Conservation (phyloP, 495 filamentous ascomycete species). For the Penicillium paxilli region DNA sequence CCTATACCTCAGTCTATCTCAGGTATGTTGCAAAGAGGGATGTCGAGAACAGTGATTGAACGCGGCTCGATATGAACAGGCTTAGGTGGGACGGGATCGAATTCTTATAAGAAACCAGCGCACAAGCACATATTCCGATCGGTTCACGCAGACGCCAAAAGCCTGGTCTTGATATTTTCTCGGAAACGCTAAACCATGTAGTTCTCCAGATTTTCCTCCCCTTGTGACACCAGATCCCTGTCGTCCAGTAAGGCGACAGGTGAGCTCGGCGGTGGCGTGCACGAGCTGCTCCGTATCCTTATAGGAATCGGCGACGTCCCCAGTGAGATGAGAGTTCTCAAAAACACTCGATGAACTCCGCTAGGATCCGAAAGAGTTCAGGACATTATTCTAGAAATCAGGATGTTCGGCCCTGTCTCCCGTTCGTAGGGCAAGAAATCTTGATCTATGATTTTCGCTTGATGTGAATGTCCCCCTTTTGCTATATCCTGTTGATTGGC, state of each 20-base stretch:
- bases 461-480: not conserved
- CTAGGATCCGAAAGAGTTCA: slow-evolving; percentile 10
- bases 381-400: slow-evolving; percentile 4
- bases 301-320: slow-evolving; percentile 23
- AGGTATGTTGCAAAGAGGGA: not conserved
- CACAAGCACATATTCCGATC: not conserved
- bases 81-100: slow-evolving; percentile 8
- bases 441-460: not conserved
- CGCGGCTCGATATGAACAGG: not conserved
- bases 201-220: slow-evolving; percentile 16
- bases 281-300: slow-evolving; percentile 24
- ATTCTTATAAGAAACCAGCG: slow-evolving; percentile 23
- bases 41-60: not conserved
- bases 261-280: slow-evolving; percentile 20
- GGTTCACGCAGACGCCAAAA: not conserved
- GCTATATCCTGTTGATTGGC: not conserved
- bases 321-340: slow-evolving; percentile 17
- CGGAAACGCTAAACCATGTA: slow-evolving; percentile 10
- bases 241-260: slow-evolving; percentile 7
- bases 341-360: not conserved
- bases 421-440: not conserved
- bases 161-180: slow-evolving; percentile 1
- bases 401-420: slow-evolving; percentile 22
- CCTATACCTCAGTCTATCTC: not conserved
- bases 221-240: slow-evolving; percentile 19